A percentile compares a stretch with the other conserved stretches of the same genome.
Conservation (phyloP, 2,329 filamentous ascomycete genomes). For the Xenoacremonium recifei region DNA sequence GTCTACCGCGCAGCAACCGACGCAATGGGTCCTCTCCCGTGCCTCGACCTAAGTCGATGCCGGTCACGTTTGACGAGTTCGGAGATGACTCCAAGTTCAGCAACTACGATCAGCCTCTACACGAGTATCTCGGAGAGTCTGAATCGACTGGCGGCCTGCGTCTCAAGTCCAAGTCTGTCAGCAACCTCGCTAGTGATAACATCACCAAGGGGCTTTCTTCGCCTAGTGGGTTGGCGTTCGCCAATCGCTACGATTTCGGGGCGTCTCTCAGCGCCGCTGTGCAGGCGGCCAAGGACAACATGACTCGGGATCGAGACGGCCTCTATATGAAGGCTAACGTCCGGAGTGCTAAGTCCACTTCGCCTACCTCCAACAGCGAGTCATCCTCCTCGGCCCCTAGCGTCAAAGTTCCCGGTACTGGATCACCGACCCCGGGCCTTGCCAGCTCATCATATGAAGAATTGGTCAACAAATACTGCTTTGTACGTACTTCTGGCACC, state of each 20-base stretch:
- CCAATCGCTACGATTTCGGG: slow-evolving; percentile 92
- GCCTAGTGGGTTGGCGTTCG: slow-evolving; percentile 72
- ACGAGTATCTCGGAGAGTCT: slow-evolving; percentile 64
- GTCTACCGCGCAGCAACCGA: slow-evolving; percentile 67
- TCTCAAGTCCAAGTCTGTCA: slow-evolving; percentile 67
- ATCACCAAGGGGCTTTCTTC: slow-evolving; percentile 50
- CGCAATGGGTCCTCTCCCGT: slow-evolving; percentile 39
- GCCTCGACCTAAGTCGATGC: slow-evolving; percentile 54
- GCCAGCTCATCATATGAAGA: slow-evolving; percentile 93
- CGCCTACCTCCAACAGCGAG: slow-evolving; percentile 25
- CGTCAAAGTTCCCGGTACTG: slow-evolving; percentile 38
- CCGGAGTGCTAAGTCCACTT: slow-evolving; percentile 23
- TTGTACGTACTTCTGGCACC: slow-evolving; percentile 74
- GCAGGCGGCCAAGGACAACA: slow-evolving; percentile 65
- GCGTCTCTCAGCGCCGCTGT: slow-evolving; percentile 86
- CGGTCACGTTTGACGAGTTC: slow-evolving; percentile 69
- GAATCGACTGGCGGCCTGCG: slow-evolving; percentile 57
- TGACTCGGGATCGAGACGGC: slow-evolving; percentile 58
- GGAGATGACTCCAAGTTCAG: slow-evolving; percentile 57
- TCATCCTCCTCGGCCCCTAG: slow-evolving; percentile 12
- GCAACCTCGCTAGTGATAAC: slow-evolving; percentile 63
- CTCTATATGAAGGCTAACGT: slow-evolving; percentile 55
- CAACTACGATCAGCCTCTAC: slow-evolving; percentile 59
- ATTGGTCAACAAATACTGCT: slow-evolving; percentile 98
- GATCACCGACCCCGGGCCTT: slow-evolving; percentile 57